These are phyloP conservation scores for Botrytis aclada DNA, from an alignment of 2,329 filamentous ascomycete genomes.

Conservation along the genomic window DNA sequence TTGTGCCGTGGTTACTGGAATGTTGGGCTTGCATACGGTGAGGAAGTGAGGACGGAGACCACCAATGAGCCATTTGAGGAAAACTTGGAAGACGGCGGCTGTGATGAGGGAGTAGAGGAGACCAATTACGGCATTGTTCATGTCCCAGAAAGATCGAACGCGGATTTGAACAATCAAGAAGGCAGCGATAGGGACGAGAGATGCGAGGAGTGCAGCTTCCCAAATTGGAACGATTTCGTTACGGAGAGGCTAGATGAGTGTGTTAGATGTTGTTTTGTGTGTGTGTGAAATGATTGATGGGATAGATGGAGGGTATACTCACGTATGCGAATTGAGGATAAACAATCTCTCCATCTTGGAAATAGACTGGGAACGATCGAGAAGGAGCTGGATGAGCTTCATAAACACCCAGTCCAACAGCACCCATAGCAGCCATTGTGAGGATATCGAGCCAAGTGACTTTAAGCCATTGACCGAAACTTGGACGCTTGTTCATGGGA, in stretches of 20 bases:
- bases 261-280: background rate
- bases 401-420: conserved; percentile 65
- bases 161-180: conserved; percentile 66
- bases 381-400: conserved; percentile 62
- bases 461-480: conserved; percentile 68
- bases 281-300: background rate
- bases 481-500: conserved; percentile 51
- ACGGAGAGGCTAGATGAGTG: conserved; percentile 46
- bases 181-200: conserved; percentile 61
- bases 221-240: conserved; percentile 71
- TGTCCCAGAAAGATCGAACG: conserved; percentile 65
- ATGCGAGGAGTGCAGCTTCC: conserved; percentile 63
- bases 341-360: conserved; percentile 64
- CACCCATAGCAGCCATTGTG: conserved; percentile 64
- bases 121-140: conserved; percentile 69
- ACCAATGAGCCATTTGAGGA: conserved; percentile 72
- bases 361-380: conserved; percentile 67
- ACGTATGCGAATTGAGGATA: conserved; percentile 66
- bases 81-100: conserved; percentile 70
- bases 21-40: conserved; percentile 62
- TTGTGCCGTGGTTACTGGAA: conserved; percentile 42
- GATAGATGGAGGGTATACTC: conserved; percentile 40
- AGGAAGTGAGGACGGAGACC: conserved; percentile 72
- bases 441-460: conserved; percentile 64
- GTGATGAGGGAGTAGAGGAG: conserved; percentile 67